Evolutionary conservation across 345 rosid species (phyloP), one percentile per base, ranked within the genome.

Genomic region (Camelina laxa): DNA sequence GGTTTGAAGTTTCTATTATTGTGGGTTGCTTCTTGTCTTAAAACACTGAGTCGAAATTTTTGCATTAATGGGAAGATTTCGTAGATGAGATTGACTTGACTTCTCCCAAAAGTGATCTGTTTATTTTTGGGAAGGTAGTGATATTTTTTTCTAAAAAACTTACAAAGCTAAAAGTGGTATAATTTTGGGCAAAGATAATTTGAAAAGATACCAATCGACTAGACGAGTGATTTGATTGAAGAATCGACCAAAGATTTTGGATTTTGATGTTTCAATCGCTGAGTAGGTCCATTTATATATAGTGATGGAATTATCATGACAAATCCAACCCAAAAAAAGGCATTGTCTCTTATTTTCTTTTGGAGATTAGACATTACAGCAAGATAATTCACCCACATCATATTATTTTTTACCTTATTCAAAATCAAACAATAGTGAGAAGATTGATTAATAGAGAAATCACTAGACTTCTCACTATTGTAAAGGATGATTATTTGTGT

Each of bases 171-270:
- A 63, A 53, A 42, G 12, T 6, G 21, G 17, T 24, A 22, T 75
- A 9, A 2, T 48, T 67, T 42, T 14, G 61, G 79, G n/a, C 31
- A 74, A 22, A 27, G 67, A 59, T 67, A 58, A 74, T 50, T 49
- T 51, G 67, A 67, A 7, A 35, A 39, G 16, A 59, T 24, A 67
- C 27, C 45, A 67, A 30, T 39, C 19, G 79, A 67, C 15, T 24
- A 67, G 78, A 75, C 22, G 3, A 67, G 51, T 58, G 78, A 48
- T 57, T 56, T 66, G 73, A 66, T 65, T 48, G 72, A 60, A 58
- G 78, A 58, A 75, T 58, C 44, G 73, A 75, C 36, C 67, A 38
- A 66, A 49, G 44, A 38, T 67, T 22, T 58, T 57, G 65, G 67
- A 58, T 67, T 56, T 47, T 58, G 72, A 58, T 74, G 57, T 54